A percentile compares a stretch with the other conserved stretches of the same genome.
Evolutionary conservation across 768 basidiomycete species (phyloP).

Genomic region (Boletus sp.): DNA sequence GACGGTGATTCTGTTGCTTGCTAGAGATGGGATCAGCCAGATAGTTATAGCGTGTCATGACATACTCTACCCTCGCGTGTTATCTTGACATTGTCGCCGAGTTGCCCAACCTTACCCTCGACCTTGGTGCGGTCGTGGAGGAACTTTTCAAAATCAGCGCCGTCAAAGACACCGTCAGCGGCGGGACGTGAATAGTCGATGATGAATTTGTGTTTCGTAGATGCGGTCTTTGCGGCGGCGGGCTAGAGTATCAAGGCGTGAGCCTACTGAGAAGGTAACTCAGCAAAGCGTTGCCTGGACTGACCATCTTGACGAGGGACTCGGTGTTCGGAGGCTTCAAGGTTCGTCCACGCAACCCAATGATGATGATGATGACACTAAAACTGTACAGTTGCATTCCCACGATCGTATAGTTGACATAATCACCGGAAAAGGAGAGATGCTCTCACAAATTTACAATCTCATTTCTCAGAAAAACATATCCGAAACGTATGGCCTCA

Average conservation of each 20-base stretch:
- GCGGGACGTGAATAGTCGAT: conserved; percentile 88
- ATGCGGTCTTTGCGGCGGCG: conserved; percentile 48
- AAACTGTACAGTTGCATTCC: conserved; percentile 53
- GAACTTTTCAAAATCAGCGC: conserved; percentile 78
- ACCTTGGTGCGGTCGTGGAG: conserved; percentile 94
- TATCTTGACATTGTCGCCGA: conserved; percentile 88
- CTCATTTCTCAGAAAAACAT: background rate
- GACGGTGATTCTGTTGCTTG: conserved; percentile 80
- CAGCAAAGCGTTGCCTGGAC: conserved; percentile 82
- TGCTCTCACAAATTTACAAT: conserved; percentile 1
- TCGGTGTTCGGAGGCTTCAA: background rate
- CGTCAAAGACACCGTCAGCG: conserved; percentile 57
- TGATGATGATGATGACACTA: conserved; percentile 16
- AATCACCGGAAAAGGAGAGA: conserved; percentile 12
- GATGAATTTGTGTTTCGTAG: conserved; percentile 73
- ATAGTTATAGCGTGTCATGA: conserved; percentile 17
- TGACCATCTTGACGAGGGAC: conserved; percentile 63
- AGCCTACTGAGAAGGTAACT: conserved; percentile 92
- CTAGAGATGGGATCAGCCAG: conserved; percentile 35
- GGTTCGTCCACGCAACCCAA: no score
- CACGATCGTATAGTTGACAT: conserved; percentile 14
- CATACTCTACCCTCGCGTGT: conserved; percentile 66
- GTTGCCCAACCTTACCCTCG: conserved; percentile 87
- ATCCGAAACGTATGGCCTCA: conserved; percentile 18
- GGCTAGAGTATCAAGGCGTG: conserved; percentile 54